phyloP scores from a whole-genome alignment of 345 rosid species.

The Dovyalis caffra region DNA sequence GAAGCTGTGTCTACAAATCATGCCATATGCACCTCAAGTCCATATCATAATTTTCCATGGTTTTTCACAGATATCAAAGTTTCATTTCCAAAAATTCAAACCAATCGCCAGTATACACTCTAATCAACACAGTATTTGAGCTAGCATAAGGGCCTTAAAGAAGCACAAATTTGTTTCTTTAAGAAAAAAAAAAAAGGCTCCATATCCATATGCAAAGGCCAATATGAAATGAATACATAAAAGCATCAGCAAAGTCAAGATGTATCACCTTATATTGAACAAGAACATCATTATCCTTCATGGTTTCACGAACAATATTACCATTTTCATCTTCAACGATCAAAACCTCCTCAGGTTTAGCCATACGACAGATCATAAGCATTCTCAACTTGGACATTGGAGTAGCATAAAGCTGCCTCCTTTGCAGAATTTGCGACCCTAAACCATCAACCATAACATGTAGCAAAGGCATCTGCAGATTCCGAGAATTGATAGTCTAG shows the following conservation, averaged over 20 bases:
- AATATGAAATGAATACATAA: background rate
- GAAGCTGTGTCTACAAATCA: background rate
- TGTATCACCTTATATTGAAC: conserved; percentile 87
- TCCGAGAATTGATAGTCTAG: conserved; percentile 15
- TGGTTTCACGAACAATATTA: conserved; percentile 93
- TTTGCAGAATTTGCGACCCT: conserved; percentile 71
- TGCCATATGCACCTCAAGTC: background rate
- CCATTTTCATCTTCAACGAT: conserved; percentile 99
- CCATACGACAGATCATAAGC: conserved; percentile 98
- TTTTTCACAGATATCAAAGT: background rate
- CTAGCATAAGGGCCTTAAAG: background rate
- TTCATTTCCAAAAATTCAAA: background rate
- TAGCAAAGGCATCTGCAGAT: conserved; percentile 62
- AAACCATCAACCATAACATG: conserved; percentile 83
- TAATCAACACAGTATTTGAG: background rate
- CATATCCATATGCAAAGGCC: background rate
- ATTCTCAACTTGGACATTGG: conserved; percentile 91
- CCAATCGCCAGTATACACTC: background rate
- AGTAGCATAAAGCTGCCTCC: conserved; percentile 82
- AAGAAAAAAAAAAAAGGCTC: no score
- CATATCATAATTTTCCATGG: background rate
- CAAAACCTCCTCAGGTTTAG: conserved; percentile 97
- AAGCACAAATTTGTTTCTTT: background rate
- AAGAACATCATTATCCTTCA: conserved; percentile 99
- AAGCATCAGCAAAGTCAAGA: background rate